Base-by-base conservation (phyloP, 148 eudicot species). In the Hydrangea macrophylla region DNA sequence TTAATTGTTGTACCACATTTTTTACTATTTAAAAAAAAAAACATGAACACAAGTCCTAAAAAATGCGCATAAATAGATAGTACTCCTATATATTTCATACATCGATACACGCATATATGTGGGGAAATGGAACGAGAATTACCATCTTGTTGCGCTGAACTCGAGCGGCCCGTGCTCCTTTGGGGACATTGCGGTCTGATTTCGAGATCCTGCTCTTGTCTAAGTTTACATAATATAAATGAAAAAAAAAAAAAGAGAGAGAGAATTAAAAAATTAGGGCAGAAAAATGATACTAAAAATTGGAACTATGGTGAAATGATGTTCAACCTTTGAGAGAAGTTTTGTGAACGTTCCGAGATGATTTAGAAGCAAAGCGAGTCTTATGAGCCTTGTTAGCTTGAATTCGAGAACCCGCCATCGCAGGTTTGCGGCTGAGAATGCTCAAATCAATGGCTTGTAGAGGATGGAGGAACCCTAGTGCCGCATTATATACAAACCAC, bases 301-400 rank as follows among this genome's bases (percentile, higher is more conserved):
- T 23, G 48, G 23, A 23, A 1, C 7, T 23, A 50, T 13, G 23
- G 17, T 2, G 2, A 17, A 42, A 27, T 9, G n/a, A 37, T n/a
- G 0, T 23, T 2, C 8, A 56, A 90, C 98, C 98, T 88, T 86
- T 81, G 28, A 76, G 73, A 64, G 90, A 82, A 6, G 86, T 73
- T 76, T 82, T 94, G 80, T 94, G 97, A 57, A 83, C 55, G 61
- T 87, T 85, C 50, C 96, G 96, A 68, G 97, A 79, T 0, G 99
- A 87, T 79, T 94, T 94, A 9, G 99, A 94, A 51, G 97, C 78
- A 63, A 90, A 94, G 5, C 93, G 85, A 65, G 97, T 82, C 60
- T 94, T 94, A 27, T 91, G 99, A 8, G 91, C 30, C 72, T 94
- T 94, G 74, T 94, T 94, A 0, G 80, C 71, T 75, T 94, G 99